Conservation (phyloP, 192 early-diverging fungal species). For the Rhizoclosmatium globosum region DNA sequence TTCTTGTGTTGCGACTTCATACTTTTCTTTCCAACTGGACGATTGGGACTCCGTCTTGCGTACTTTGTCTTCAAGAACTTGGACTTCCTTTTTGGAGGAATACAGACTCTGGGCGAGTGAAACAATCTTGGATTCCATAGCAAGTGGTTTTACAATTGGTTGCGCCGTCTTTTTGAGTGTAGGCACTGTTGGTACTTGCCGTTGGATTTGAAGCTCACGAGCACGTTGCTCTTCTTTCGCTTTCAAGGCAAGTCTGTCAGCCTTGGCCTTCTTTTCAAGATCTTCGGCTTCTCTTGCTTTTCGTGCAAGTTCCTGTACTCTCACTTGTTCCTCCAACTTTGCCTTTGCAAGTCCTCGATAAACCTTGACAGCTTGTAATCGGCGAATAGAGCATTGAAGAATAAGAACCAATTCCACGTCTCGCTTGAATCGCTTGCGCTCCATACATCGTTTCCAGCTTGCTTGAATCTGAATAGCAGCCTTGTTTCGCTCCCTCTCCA, state of each 20-base stretch:
- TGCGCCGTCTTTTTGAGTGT: neutral
- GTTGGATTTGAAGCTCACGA: neutral
- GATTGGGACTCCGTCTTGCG: conserved; percentile 69
- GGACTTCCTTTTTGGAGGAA: conserved; percentile 73
- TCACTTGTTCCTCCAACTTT: neutral
- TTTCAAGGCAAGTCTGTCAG: conserved; percentile 90
- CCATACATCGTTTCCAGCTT: conserved; percentile 68
- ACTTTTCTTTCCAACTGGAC: conserved; percentile 73
- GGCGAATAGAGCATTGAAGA: conserved; percentile 9
- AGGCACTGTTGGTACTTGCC: neutral
- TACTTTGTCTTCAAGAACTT: conserved; percentile 60
- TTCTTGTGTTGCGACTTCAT: conserved; percentile 36
- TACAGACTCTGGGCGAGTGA: conserved; percentile 85
- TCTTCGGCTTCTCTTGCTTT: conserved; percentile 69
- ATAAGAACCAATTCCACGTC: conserved; percentile 45
- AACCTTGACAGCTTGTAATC: neutral
- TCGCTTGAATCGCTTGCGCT: conserved; percentile 63
- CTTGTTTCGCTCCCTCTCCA: conserved; percentile 40
- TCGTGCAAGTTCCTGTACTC: conserved; percentile 40
- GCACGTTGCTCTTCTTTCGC: conserved; percentile 69
- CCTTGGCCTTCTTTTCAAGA: conserved; percentile 77
- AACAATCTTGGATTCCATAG: conserved; percentile 94
- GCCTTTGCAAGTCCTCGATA: neutral
- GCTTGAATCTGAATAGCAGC: conserved; percentile 84
- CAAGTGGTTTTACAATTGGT: neutral